These are phyloP conservation scores for Podaxis pistillaris DNA, from an alignment of 768 basidiomycete genomes.

Conservation along the genomic window DNA sequence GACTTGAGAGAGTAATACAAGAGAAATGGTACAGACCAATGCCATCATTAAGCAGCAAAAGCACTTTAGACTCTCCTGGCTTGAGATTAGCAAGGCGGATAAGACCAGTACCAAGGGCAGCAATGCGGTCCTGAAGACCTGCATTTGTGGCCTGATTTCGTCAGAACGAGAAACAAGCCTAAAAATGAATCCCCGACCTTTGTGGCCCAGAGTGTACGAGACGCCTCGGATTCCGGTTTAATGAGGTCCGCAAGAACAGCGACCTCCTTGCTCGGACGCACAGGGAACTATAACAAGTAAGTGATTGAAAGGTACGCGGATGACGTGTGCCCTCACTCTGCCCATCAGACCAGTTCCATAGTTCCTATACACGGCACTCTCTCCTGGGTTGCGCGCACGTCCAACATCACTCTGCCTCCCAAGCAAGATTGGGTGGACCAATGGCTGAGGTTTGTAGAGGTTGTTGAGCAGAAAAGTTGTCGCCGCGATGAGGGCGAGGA, in stretches of 20 bases:
- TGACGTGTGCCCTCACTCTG: slow-evolving; percentile 43
- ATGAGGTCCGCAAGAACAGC: slow-evolving; percentile 66
- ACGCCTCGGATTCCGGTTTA: slow-evolving; percentile 60
- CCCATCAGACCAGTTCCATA: slow-evolving; percentile 85
- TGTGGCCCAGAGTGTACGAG: slow-evolving; percentile 78
- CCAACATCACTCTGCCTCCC: slow-evolving; percentile 91
- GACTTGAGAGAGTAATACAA: background rate
- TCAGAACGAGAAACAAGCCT: background rate
- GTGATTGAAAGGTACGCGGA: background rate
- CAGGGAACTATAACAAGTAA: slow-evolving; percentile 55
- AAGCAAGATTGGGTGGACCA: slow-evolving; percentile 92
- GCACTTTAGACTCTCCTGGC: slow-evolving; percentile 60
- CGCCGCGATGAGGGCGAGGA: slow-evolving; percentile 71
- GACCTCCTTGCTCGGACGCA: slow-evolving; percentile 70
- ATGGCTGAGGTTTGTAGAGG: slow-evolving; percentile 76
- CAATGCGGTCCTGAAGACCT: slow-evolving; percentile 65
- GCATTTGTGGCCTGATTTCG: slow-evolving; percentile 66
- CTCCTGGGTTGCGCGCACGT: slow-evolving; percentile 72
- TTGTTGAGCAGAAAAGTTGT: slow-evolving; percentile 77
- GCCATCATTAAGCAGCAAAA: slow-evolving; percentile 78
- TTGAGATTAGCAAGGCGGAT: slow-evolving; percentile 52
- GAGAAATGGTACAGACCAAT: slow-evolving; percentile 48
- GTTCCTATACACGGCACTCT: slow-evolving; percentile 89
- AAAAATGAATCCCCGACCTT: slow-evolving; percentile 43
- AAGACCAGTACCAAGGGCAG: slow-evolving; percentile 73